Base-by-base conservation (phyloP, 2,329 filamentous ascomycete species). In the Furcasterigmium furcatum region DNA sequence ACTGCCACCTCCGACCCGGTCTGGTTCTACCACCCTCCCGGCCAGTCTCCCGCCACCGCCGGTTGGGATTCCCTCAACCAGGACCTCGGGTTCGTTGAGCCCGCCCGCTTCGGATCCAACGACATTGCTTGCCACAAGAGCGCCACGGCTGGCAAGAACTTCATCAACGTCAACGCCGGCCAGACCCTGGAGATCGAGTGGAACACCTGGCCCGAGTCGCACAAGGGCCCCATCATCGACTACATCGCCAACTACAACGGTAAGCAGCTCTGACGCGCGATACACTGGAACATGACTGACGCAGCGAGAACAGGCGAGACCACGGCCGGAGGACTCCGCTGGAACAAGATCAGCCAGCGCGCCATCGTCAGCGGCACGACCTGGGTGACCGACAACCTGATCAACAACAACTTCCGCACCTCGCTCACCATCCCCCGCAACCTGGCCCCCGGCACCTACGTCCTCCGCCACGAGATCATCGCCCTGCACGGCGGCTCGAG, bases 131-230 rank as follows among this genome's bases (percentile, higher is more conserved):
- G 74, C 58, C 71, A 76, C 59, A 66, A 66, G 48, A 60, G 54
- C 18, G 70, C 67, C 19, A 67, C 55, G 14, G 65, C 70, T 21
- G 72, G 65, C 10, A 48, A 61, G 34, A 62, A 65, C 45, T 65
- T 64, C 18, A 65, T 69, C 27, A 56, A 55, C 3, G 75, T 86
- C 29, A 67, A 72, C n/a, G 84, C 83, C 12, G 85, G 84, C 50
- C 68, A 70, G 51, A 70, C 69, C 8, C 60, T 87, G 52, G 67
- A 76, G 48, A 64, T 87, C 41, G 72, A 79, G 55, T 87, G 84
- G 84, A 78, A 72, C 47, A 67, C 68, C 14, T 88, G 84, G 84
- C 83, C 84, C n/a, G 69, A 76, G 8, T 76, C 72, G 45, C 74
- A 88, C 67, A 72, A 82, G 52, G 80, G 80, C 3, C 80, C 80